Percentiles rank a stretch among this genome's conserved stretches.
phyloP scores from a whole-genome alignment of 2,329 filamentous ascomycete species.

The Remersonia thermophila region DNA sequence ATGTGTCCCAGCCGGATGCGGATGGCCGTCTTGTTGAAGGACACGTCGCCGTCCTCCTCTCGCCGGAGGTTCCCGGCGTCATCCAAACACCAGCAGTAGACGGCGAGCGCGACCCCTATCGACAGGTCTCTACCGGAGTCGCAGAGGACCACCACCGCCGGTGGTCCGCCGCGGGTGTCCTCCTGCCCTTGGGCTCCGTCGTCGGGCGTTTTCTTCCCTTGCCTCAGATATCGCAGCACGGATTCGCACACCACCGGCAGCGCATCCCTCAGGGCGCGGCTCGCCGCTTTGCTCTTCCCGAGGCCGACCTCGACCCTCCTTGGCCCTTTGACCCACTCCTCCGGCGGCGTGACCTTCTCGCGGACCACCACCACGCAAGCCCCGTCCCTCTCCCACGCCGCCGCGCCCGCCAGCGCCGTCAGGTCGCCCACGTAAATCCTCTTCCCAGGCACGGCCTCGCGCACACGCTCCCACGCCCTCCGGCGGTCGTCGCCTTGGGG shows the following conservation, averaged over 20 bases:
- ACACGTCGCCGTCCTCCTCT: constrained; percentile 9
- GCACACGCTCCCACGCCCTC: constrained; percentile 13
- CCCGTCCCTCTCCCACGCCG: not conserved
- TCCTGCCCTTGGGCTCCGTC: not conserved
- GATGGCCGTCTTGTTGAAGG: constrained; percentile 63
- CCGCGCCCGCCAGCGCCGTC: constrained; percentile 13
- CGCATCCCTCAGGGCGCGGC: constrained; percentile 65
- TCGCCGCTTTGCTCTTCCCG: constrained; percentile 63
- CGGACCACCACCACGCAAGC: constrained; percentile 33
- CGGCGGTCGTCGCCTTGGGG: too few species aligned
- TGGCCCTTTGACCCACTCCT: constrained; percentile 27
- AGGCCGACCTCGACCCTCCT: constrained; percentile 47
- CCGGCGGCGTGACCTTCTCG: constrained; percentile 31
- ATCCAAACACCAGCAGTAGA: constrained; percentile 63
- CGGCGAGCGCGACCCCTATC: constrained; percentile 61
- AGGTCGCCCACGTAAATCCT: constrained; percentile 27
- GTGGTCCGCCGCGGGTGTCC: constrained; percentile 10
- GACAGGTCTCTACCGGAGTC: constrained; percentile 70
- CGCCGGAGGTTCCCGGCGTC: constrained; percentile 40
- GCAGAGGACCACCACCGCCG: constrained; percentile 50
- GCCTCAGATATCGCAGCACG: constrained; percentile 28
- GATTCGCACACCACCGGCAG: constrained; percentile 52
- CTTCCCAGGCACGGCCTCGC: constrained; percentile 21
- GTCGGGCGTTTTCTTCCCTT: not conserved
- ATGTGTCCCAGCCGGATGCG: constrained; percentile 70